Conservation (phyloP, 1,284 basidiomycete genomes). For the Microbotryum intermedium region DNA sequence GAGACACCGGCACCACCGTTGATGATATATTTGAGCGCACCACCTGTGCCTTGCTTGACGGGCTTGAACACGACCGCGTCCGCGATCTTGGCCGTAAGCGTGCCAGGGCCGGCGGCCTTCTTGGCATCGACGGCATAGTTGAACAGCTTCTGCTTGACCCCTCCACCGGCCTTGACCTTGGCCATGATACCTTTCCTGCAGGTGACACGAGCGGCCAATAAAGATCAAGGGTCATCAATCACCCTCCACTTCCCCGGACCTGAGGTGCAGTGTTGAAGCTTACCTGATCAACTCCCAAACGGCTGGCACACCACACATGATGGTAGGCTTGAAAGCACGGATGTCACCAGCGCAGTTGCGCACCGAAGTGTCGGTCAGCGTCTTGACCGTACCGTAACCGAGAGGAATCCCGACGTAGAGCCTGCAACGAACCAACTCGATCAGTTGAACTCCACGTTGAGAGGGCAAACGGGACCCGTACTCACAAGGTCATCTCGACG, state of each 20-base stretch:
- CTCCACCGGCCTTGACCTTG: slow-evolving; percentile 59
- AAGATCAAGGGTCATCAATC: no score
- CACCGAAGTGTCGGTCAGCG: slow-evolving; percentile 83
- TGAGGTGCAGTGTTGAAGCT: neutral
- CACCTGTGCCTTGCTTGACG: slow-evolving; percentile 77
- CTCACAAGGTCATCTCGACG: slow-evolving; percentile 41
- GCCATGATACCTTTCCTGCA: slow-evolving; percentile 79
- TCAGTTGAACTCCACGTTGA: neutral
- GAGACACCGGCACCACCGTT: slow-evolving; percentile 59
- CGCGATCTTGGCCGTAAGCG: slow-evolving; percentile 45
- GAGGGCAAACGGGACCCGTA: neutral
- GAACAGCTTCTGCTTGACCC: slow-evolving; percentile 64
- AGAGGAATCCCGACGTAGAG: slow-evolving; percentile 4
- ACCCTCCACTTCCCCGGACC: no score
- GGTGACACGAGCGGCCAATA: no score
- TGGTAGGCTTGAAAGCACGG: slow-evolving; percentile 64
- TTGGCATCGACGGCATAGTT: slow-evolving; percentile 59
- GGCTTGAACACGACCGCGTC: slow-evolving; percentile 66
- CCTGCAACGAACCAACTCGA: neutral
- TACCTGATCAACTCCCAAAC: slow-evolving; percentile 45
- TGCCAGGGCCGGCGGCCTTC: slow-evolving; percentile 41
- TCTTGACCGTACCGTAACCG: slow-evolving; percentile 81
- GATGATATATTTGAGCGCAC: slow-evolving; percentile 40
- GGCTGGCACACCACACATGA: slow-evolving; percentile 69
- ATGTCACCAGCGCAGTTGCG: slow-evolving; percentile 86